Conservation (phyloP, 768 basidiomycete genomes). For the Lepiota brunneoincarnata region DNA sequence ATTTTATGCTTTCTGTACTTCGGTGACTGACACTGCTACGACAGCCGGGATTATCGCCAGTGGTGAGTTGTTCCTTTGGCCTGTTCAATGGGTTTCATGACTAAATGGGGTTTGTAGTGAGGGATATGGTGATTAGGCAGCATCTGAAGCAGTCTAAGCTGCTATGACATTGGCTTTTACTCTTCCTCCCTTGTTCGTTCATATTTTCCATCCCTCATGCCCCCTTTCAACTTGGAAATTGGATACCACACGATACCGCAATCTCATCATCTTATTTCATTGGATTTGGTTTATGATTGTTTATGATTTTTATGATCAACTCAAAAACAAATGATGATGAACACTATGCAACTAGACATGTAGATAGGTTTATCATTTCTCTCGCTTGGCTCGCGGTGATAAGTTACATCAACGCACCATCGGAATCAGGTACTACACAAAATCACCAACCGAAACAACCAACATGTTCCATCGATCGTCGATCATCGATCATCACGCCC, state of each 20-base stretch:
- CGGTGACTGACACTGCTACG: slow-evolving; percentile 71
- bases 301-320: background rate
- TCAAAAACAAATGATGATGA: no score
- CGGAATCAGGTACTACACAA: no score
- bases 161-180: slow-evolving; percentile 34
- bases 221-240: background rate
- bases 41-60: slow-evolving; percentile 77
- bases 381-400: no score
- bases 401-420: no score
- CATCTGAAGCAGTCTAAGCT: slow-evolving; percentile 74
- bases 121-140: slow-evolving; percentile 81
- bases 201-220: background rate
- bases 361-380: no score
- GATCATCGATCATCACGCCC: no score
- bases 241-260: background rate
- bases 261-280: background rate
- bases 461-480: no score
- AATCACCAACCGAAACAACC: no score
- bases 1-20: slow-evolving; percentile 77
- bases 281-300: background rate
- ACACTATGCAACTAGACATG: no score
- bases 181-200: background rate
- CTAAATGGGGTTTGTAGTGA: slow-evolving; percentile 47
- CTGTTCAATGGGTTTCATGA: slow-evolving; percentile 18
- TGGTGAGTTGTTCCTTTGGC: slow-evolving; percentile 39